Base-by-base conservation (phyloP, 805 yeast genomes). In the Saccharomycopsis amapae region DNA sequence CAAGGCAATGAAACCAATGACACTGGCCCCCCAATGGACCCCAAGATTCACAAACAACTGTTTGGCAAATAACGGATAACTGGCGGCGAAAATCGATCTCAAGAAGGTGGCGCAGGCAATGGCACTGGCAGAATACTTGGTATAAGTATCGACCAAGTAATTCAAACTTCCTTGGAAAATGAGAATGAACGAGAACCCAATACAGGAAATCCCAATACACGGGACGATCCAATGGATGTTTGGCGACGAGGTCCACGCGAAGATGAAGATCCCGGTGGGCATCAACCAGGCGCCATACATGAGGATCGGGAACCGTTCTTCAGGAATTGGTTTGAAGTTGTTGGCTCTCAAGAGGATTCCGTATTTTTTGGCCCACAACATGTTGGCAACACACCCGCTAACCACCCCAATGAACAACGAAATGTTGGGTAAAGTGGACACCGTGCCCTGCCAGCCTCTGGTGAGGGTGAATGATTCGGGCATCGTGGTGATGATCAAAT, bases 121-220 rank as follows among this genome's bases (percentile, higher is more conserved):
- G 0, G 83, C 74, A n/a, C 81, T 72, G 0, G 88, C 87, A 0
- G 87, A 76, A 54, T 72, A 79, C 45, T 75, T 65, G 24, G 82
- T 77, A 57, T 79, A 81, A 69, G 80, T 75, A 52, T 83, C 87
- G 40, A 84, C 80, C 53, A 83, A 64, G 55, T 84, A 84, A 53
- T 74, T 73, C 53, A 79, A 80, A 49, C 77, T 71, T n/a, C 78
- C 68, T 54, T 76, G 84, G 62, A 82, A 82, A n/a, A 79, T 78
- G 3, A 78, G 74, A 46, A 78, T 72, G 34, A 79, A 60, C 1
- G 78, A 77, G 55, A 73, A 69, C 2, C 81, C 80, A 58, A 79
- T 79, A 19, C 81, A 62, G 4, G 65, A 72, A 17, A 77, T 68
- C 2, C 88, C 89, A 24, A 81, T 64, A 28, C 66, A 64, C 0